These are phyloP conservation scores for Parmelia sp. DNA, from an alignment of 495 filamentous ascomycete genomes.

Conservation along the genomic window DNA sequence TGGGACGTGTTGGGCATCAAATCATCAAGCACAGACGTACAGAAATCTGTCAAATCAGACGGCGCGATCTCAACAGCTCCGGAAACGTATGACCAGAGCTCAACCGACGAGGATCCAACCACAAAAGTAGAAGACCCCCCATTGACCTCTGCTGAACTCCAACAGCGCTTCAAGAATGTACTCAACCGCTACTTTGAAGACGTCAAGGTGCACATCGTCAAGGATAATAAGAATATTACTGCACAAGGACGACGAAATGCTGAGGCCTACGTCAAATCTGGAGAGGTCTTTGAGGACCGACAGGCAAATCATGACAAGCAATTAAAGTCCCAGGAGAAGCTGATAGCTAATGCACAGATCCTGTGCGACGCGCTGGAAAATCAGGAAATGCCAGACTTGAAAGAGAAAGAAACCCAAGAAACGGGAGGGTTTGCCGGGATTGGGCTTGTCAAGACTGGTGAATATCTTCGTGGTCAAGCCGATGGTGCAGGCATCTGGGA, in stretches of 20 bases:
- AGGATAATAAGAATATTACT: conserved; percentile 80
- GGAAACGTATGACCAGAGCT: conserved; percentile 40
- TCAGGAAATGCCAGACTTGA: conserved; percentile 90
- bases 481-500: conserved; percentile 99
- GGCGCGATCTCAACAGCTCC: conserved; percentile 51
- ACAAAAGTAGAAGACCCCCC: conserved; percentile 56
- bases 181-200: conserved; percentile 88
- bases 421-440: conserved; percentile 65
- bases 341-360: conserved; percentile 83
- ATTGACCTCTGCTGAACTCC: conserved; percentile 66
- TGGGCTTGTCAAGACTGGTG: conserved; percentile 87
- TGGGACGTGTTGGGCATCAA: conserved; percentile 91
- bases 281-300: conserved; percentile 96
- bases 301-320: conserved; percentile 93
- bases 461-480: conserved; percentile 82
- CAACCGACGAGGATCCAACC: conserved; percentile 36
- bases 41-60: conserved; percentile 81
- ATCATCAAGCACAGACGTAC: conserved; percentile 57
- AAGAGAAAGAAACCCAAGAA: conserved; percentile 67
- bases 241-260: conserved; percentile 87
- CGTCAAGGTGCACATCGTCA: conserved; percentile 79
- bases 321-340: conserved; percentile 82
- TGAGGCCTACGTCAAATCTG: conserved; percentile 96
- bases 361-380: conserved; percentile 75
- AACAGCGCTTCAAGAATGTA: conserved; percentile 80